These are phyloP conservation scores for Uronychia binucleata DNA, from an alignment of 73 alveolate species.

Conservation along the genomic window DNA sequence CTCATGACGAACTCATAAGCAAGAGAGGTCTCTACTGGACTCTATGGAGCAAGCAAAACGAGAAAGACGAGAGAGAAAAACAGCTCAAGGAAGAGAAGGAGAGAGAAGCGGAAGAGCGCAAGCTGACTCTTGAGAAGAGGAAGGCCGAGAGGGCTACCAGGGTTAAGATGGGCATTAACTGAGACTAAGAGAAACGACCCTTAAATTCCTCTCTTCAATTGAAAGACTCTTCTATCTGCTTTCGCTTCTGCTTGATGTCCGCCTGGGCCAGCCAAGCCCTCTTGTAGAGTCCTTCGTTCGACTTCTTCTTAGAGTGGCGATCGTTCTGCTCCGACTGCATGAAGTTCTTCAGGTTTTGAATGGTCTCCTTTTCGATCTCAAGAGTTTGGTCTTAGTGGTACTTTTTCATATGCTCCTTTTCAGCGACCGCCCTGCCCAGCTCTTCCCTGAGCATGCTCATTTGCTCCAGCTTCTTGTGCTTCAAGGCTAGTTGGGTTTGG, in stretches of 20 bases:
- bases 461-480: not conserved
- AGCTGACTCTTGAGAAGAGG: conserved; percentile 4
- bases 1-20: conserved; percentile 62
- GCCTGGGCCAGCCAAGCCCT: not conserved
- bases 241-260: not conserved
- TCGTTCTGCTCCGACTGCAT: not conserved
- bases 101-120: not conserved
- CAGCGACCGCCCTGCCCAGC: not conserved
- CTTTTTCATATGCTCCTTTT: not conserved
- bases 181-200: no score
- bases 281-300: not conserved
- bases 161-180: not conserved
- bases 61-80: conserved; percentile 31
- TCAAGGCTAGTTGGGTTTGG: not conserved
- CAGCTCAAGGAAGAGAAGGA: conserved; percentile 21
- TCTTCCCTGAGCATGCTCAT: not conserved
- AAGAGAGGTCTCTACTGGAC: conserved; percentile 53
- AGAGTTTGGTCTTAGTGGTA: not conserved
- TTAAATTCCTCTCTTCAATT: no score
- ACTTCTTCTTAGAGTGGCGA: not conserved
- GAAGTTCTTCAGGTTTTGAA: not conserved
- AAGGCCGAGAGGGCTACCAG: not conserved
- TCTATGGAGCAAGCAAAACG: conserved; percentile 51
- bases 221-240: not conserved
- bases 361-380: not conserved